Percentiles rank a stretch among this genome's conserved stretches.
Conservation (phyloP, 2,329 filamentous ascomycete species). For the Venturia effusa region DNA sequence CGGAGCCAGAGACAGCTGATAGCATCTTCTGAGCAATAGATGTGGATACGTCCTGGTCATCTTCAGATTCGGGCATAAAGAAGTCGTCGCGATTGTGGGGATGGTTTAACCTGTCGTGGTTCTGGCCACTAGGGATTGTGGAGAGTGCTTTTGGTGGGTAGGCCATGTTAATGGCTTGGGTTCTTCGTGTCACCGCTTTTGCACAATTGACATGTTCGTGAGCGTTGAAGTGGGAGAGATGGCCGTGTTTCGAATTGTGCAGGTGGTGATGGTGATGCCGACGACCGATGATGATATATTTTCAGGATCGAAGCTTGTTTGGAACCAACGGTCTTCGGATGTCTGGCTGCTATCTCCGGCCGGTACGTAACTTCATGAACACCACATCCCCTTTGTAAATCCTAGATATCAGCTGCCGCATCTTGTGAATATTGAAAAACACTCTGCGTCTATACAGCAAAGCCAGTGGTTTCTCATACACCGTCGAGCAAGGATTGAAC, state of each 20-base stretch:
- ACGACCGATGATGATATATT: not conserved
- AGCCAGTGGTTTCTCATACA: not conserved
- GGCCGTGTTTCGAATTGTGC: not conserved
- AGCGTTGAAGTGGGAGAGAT: not conserved
- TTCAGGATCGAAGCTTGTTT: not conserved
- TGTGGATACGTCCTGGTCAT: slow-evolving; percentile 1
- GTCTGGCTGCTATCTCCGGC: not conserved
- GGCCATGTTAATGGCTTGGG: not conserved
- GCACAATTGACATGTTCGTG: not conserved
- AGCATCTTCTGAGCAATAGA: slow-evolving; percentile 82
- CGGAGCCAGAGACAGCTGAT: slow-evolving; percentile 80
- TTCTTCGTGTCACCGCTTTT: not conserved
- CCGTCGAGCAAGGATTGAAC: not conserved
- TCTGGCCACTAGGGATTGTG: slow-evolving; percentile 21
- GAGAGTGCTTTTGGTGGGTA: not conserved
- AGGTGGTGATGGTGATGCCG: not conserved
- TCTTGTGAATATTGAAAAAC: not conserved
- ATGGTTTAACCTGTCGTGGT: slow-evolving; percentile 26
- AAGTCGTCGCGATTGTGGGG: not conserved
- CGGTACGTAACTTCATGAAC: not conserved
- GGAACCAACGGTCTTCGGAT: not conserved
- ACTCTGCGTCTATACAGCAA: not conserved
- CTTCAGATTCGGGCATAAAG: not conserved
- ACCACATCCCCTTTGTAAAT: not conserved
- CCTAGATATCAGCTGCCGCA: not conserved